Base-by-base conservation (phyloP, 2,329 filamentous ascomycete genomes). In the Aspergillus unguis region DNA sequence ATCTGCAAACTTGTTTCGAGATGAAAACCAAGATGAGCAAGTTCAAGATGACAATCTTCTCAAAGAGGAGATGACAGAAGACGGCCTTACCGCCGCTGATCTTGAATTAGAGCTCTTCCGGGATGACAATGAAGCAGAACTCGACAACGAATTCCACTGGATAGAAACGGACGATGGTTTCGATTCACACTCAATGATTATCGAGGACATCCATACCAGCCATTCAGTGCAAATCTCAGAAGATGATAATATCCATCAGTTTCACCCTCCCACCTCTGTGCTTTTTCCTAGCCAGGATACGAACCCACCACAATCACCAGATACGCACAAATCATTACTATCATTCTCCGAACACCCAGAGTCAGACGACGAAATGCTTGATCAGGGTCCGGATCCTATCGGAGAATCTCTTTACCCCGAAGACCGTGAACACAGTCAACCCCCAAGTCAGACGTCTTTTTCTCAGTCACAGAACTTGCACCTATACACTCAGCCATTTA, bases 21-120 rank as follows among this genome's bases (percentile, higher is more conserved):
- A 35, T 17, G 4, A 11, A 6, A n/a, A n/a, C 5, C 4, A 32
- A 6, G n/a, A 55, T 4, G 25, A 40, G 5, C 26, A 32, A 3
- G 26, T 6, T 11, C 9, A 31, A 11, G 45, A 56, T 10, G 45
- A 55, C 3, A 28, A 25, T 27, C 17, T 56, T 5, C 33, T 56
- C 28, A 35, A 32, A 28, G 53, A 43, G 23, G 25, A 35, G 10
- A 26, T 28, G 4, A 27, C 38, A 23, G 53, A 57, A n/a, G 41
- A 48, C 9, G 8, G 17, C 26, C 0, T 36, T 37, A 28, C 44
- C 31, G 3, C n/a, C 8, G 29, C 44, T 11, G 6, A 35, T 5
- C 38, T 23, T 6, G 36, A 28, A 25, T 47, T 48, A 9, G 56
- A 56, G 23, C 23, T 37, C 8, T 53, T 48, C 40, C 26, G 48